A percentile compares a stretch with the other conserved stretches of the same genome.
These are phyloP conservation scores for Diophrys appendiculata DNA, from an alignment of 73 alveolate genomes.

Conservation along the genomic window DNA sequence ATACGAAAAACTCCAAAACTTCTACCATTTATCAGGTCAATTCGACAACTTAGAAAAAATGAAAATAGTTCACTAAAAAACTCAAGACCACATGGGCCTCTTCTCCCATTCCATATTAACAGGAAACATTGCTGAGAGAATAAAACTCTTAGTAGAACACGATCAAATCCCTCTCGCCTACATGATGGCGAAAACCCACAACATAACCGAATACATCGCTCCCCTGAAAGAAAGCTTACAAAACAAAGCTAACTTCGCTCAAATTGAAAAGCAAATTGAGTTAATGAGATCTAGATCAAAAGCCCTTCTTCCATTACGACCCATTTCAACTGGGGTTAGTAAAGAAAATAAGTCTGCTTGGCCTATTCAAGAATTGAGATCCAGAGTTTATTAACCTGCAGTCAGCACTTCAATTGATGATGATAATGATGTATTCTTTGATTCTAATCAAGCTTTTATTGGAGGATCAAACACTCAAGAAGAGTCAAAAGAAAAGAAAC, in stretches of 20 bases:
- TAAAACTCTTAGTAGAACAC: slow-evolving; percentile 74
- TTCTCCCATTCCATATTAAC: slow-evolving; percentile 72
- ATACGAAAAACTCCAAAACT: slow-evolving; percentile 85
- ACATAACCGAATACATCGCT: slow-evolving; percentile 50
- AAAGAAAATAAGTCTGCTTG: neutral
- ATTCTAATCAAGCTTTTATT: neutral
- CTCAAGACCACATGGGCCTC: slow-evolving; percentile 65
- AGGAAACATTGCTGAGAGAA: slow-evolving; percentile 79
- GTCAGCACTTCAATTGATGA: neutral
- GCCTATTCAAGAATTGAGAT: slow-evolving; percentile 5
- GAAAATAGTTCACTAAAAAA: slow-evolving; percentile 67
- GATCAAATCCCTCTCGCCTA: slow-evolving; percentile 86
- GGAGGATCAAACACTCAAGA: neutral
- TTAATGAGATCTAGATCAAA: slow-evolving; percentile 15
- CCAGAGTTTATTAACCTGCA: neutral
- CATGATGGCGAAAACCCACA: slow-evolving; percentile 70
- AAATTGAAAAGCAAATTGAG: slow-evolving; percentile 15
- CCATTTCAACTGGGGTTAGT: slow-evolving; percentile 4
- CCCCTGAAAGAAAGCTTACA: slow-evolving; percentile 48
- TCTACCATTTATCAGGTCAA: slow-evolving; percentile 84
- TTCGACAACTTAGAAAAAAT: slow-evolving; percentile 70
- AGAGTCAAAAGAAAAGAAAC: neutral
- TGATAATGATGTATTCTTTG: neutral
- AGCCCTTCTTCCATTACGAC: slow-evolving; percentile 38
- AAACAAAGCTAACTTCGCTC: slow-evolving; percentile 13